Evolutionary conservation across 768 basidiomycete species (phyloP).

Genomic region (Phanerochaete sordida): DNA sequence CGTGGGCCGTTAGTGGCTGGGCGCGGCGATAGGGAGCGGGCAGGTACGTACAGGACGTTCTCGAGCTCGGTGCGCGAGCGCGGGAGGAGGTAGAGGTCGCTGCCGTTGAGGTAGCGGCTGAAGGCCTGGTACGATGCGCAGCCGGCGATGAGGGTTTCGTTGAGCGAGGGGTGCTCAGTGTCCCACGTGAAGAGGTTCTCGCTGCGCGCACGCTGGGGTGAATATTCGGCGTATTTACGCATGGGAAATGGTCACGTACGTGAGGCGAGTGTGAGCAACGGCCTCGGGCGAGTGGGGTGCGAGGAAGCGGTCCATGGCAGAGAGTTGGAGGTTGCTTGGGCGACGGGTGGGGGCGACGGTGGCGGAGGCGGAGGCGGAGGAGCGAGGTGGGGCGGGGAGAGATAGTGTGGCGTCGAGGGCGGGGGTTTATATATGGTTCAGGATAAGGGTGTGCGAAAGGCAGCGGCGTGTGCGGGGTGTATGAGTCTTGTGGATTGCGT

Average conservation of each 20-base stretch:
- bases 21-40: background rate
- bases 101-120: conserved; percentile 66
- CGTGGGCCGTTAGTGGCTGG: conserved; percentile 1
- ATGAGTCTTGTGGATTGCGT: conserved; percentile 6
- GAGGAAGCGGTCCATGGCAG: conserved; percentile 64
- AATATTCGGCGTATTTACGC: background rate
- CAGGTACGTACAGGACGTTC: conserved; percentile 57
- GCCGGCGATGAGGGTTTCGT: conserved; percentile 72
- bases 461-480: background rate
- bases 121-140: conserved; percentile 82
- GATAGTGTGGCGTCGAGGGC: background rate
- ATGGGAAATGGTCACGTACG: conserved; percentile 38
- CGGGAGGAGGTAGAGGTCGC: conserved; percentile 70
- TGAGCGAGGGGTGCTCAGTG: conserved; percentile 60
- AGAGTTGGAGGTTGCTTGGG: conserved; percentile 3
- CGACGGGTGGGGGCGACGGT: background rate
- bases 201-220: conserved; percentile 31
- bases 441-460: conserved; percentile 1
- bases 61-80: conserved; percentile 63
- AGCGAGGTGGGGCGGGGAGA: conserved; percentile 1
- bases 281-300: conserved; percentile 75
- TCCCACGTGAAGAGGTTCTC: conserved; percentile 72
- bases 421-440: background rate
- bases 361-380: background rate
- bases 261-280: conserved; percentile 61